Evolutionary conservation across 2,329 filamentous ascomycete genomes (phyloP).

Genomic region (Grosmannia clavigera): DNA sequence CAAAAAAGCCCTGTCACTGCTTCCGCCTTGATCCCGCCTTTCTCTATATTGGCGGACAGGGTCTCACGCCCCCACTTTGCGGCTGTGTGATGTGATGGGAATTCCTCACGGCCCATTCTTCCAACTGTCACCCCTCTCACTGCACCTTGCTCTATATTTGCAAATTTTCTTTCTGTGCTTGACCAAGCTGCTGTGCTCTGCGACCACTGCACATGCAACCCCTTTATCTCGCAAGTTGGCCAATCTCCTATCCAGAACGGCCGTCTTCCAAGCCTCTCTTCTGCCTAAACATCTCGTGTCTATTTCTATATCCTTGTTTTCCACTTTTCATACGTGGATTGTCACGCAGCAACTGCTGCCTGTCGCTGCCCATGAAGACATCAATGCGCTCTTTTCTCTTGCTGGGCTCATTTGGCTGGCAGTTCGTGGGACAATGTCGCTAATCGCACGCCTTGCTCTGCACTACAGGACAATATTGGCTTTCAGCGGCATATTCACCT

Average conservation of each 20-base stretch:
- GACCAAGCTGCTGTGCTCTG: background rate
- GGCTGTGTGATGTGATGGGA: background rate
- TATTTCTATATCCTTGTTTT: slow-evolving; percentile 10
- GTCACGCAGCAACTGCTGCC: background rate
- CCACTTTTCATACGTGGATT: slow-evolving; percentile 17
- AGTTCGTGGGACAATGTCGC: slow-evolving; percentile 14
- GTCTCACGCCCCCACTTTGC: background rate
- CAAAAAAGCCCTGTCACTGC: background rate
- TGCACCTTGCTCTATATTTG: background rate
- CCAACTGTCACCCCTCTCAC: background rate
- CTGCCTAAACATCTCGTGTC: background rate
- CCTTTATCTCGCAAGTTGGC: background rate
- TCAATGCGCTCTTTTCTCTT: background rate
- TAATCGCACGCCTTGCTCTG: slow-evolving; percentile 16
- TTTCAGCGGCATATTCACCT: slow-evolving; percentile 80
- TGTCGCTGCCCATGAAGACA: background rate
- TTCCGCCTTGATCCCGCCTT: background rate
- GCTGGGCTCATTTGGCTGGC: background rate
- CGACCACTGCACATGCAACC: background rate
- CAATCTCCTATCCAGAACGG: background rate
- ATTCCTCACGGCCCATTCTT: background rate
- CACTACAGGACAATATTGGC: slow-evolving; percentile 55
- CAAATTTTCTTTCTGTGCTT: background rate
- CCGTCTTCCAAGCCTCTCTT: background rate
- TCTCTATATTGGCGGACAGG: background rate